Evolutionary conservation across 2,329 filamentous ascomycete species (phyloP), one percentile per base, ranked within the genome.

Genomic region (Sclerotinia trifoliorum): DNA sequence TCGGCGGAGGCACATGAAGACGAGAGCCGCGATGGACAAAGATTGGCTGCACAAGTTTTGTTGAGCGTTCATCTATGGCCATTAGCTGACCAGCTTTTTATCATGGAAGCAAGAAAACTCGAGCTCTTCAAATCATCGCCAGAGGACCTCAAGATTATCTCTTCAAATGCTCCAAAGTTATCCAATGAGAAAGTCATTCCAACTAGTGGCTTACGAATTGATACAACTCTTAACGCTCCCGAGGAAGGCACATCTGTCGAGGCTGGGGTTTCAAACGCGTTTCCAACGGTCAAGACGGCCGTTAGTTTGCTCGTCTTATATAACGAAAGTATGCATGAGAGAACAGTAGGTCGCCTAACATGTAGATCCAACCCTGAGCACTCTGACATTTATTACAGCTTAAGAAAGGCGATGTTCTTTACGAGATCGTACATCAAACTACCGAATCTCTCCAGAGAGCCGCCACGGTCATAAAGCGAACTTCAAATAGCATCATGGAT

Each of bases 341-440:
- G 75, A 68, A 75, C 75, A 46, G 75, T 76, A 74, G 73, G 74
- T 70, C 26, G 7, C n/a, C 17, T 46, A 62, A 46, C 29, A 21
- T 52, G 8, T 24, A 29, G 55, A 54, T 19, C 42, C 35, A 62
- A 61, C 21, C 8, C 51, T 52, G 46, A 65, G n/a, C 10, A 64
- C 70, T 76, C 56, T 77, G 70, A 65, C 39, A 68, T 24, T 42
- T 21, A 70, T 42, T 61, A 52, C 56, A 54, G 24, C 46, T 76
- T 74, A 71, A 71, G 68, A 71, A 68, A 24, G 68, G 72, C 26
- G 89, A 92, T 73, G 82, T 92, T 4, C 89, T 89, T 7, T 90
- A 92, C 76, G 88, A 88, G 74, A 95, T 98, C 72, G 92, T 99
- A 35, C 91, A 94, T 75, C 92, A 96, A 79, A 95, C 94, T 1